phyloP scores from a whole-genome alignment of 176 grass and related monocot genomes.

The Eleusine indica region DNA sequence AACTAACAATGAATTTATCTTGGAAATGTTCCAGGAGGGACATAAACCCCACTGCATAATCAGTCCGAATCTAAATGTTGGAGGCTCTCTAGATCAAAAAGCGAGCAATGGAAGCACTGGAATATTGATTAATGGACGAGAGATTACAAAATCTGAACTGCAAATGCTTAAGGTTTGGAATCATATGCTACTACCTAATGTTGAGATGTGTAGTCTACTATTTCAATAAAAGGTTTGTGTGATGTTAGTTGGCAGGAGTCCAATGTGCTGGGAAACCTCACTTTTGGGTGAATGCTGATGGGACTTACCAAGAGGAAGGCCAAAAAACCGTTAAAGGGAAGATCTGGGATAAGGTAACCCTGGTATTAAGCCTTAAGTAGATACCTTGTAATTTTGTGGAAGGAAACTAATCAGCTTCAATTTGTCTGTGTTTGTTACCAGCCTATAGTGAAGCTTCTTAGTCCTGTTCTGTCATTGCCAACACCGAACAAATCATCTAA shows the following conservation, averaged over 20 bases:
- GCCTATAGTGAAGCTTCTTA: constrained; percentile 90
- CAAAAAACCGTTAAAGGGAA: constrained; percentile 90
- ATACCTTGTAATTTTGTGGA: constrained; percentile 3
- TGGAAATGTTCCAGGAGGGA: constrained; percentile 62
- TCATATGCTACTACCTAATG: constrained; percentile 4
- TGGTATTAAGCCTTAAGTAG: constrained; percentile 22
- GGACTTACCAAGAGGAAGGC: constrained; percentile 96
- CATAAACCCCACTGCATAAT: constrained; percentile 95
- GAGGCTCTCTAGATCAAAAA: constrained; percentile 58
- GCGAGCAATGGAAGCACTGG: constrained; percentile 93
- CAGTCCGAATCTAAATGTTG: constrained; percentile 81
- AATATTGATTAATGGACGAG: constrained; percentile 89
- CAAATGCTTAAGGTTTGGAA: constrained; percentile 89
- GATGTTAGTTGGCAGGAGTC: constrained; percentile 87
- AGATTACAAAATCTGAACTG: constrained; percentile 94
- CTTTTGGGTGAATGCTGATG: constrained; percentile 98
- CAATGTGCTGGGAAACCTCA: constrained; percentile 99
- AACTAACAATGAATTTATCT: constrained; percentile 2
- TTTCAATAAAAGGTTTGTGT: neutral
- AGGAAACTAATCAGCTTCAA: constrained; percentile 29
- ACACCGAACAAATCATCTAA: constrained; percentile 62
- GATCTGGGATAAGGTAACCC: constrained; percentile 90
- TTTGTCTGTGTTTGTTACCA: constrained; percentile 46
- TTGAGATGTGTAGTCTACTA: constrained; percentile 26
- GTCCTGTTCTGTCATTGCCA: constrained; percentile 87